phyloP scores from a whole-genome alignment of 2,329 filamentous ascomycete genomes.

The Botrytis paeoniae region DNA sequence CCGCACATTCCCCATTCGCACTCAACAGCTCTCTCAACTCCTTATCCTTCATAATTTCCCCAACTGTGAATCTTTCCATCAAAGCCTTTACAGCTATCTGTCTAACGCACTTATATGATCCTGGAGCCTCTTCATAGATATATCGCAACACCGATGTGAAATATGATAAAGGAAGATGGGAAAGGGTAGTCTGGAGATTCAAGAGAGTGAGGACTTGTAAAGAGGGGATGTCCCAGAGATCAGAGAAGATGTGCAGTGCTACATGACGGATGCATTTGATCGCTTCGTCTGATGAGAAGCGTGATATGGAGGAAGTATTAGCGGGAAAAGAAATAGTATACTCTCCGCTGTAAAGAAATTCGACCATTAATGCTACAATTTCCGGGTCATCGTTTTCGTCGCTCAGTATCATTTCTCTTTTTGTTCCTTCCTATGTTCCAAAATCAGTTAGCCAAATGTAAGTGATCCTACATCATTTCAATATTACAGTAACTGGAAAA shows the following conservation, averaged over 20 bases:
- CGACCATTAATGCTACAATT: slow-evolving; percentile 15
- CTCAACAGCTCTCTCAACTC: background rate
- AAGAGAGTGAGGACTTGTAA: background rate
- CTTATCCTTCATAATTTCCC: background rate
- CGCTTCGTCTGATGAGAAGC: background rate
- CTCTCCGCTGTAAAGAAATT: slow-evolving; percentile 6
- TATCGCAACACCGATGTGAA: background rate
- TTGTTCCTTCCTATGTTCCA: background rate
- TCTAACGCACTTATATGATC: background rate
- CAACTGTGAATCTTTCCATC: background rate
- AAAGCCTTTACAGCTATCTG: background rate
- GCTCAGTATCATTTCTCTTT: background rate
- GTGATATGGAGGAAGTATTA: background rate
- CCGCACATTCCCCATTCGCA: background rate
- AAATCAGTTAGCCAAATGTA: background rate
- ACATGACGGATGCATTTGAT: background rate
- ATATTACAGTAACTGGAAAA: no score
- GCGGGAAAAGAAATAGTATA: background rate
- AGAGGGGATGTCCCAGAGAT: background rate
- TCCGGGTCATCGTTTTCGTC: slow-evolving; percentile 9
- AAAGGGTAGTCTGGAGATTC: background rate
- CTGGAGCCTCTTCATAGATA: background rate
- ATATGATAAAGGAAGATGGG: background rate
- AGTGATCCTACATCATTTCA: background rate
- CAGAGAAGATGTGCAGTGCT: background rate